Evolutionary conservation across 73 alveolate species (phyloP).

Genomic region (Blepharisma japonicum): DNA sequence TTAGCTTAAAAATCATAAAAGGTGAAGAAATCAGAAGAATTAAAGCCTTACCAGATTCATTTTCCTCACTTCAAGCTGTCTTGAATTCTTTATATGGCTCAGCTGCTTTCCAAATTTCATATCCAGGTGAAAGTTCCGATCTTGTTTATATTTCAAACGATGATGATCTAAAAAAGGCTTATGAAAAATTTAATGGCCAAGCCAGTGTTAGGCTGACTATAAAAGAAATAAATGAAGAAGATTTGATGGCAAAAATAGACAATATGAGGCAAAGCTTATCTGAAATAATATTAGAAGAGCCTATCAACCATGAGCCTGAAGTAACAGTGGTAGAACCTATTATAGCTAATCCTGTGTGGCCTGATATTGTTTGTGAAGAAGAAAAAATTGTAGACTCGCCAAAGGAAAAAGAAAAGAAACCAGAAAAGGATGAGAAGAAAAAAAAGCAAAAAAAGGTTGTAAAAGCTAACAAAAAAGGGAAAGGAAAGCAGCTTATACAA

Average conservation of each 20-base stretch:
- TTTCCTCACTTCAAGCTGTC: background rate
- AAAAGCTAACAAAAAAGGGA: no score
- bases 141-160: slow-evolving; percentile 24
- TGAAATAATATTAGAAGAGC: background rate
- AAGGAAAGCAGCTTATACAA: no score
- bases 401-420: background rate
- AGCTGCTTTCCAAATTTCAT: slow-evolving; percentile 3
- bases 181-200: slow-evolving; percentile 9
- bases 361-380: no score
- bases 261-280: background rate
- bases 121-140: slow-evolving; percentile 31
- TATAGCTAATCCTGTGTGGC: background rate
- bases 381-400: no score
- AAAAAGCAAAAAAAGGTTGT: no score
- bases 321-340: background rate
- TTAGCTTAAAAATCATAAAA: background rate
- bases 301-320: background rate
- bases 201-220: background rate
- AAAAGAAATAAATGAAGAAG: background rate
- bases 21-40: background rate
- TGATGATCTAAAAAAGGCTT: slow-evolving; percentile 11
- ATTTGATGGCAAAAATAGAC: background rate
- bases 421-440: background rate
- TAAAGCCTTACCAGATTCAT: background rate
- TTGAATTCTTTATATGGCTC: background rate